Evolutionary conservation across 768 basidiomycete genomes (phyloP), one percentile per base, ranked within the genome.

Genomic region (Floccularia luteovirens): DNA sequence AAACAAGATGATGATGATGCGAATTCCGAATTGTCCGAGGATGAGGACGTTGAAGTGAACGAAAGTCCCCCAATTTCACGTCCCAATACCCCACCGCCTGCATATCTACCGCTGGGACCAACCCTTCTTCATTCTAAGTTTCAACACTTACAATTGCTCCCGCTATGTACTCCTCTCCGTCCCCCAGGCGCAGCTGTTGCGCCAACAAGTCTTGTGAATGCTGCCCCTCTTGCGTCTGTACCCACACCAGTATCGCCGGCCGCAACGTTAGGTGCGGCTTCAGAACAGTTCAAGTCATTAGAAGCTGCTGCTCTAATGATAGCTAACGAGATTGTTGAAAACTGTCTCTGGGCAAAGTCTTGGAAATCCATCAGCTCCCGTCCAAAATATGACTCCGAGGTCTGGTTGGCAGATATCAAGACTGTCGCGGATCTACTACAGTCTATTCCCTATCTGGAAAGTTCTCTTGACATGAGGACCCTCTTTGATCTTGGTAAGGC

Each of bases 241-340:
- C 87, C 86, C 1, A 91, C 89, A 0, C 89, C 89, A 1, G 85
- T 90, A 2, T 90, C 88, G 0, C 89, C 89, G 14, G 86, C 84
- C 3, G 82, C 83, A 1, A 66, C 67, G 0, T 60, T 85, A 23
- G 81, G 81, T 3, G 70, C 74, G 1, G 64, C 76, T 1, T 73
- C 74, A 3, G 85, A 85, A 53, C 77, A 77, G 45, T 72, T 75
- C 2, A 79, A 76, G 52, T 74, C 75, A 1, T 61, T 90, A 17
- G 86, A 88, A 53, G 73, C 76, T 0, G 75, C 77, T 1, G 86
- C 77, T 3, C 67, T 67, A 35, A 72, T 74, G 30, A 55, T 89
- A 20, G 78, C 79, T 3, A 63, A 59, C 23, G 88, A 91, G 54
- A 72, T 76, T 2, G 81, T 90, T 10, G 84, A 89, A 57, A 90